These are phyloP conservation scores for Lentithecium fluviatile DNA, from an alignment of 495 filamentous ascomycete species.

Conservation along the genomic window DNA sequence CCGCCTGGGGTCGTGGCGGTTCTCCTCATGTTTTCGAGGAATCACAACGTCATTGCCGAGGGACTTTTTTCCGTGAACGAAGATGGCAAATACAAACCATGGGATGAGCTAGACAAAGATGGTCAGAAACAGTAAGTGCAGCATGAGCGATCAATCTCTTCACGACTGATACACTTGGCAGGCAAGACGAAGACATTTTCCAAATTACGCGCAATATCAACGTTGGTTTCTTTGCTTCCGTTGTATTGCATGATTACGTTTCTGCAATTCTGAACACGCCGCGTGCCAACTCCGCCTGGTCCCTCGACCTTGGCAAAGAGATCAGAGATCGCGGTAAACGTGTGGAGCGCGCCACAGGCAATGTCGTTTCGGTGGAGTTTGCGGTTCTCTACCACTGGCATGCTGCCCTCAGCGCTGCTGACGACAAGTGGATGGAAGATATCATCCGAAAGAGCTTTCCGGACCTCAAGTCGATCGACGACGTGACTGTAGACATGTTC, in stretches of 20 bases:
- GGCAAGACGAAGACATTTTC: conserved; percentile 42
- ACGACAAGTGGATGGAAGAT: conserved; percentile 40
- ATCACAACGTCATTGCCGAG: conserved; percentile 39
- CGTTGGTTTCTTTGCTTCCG: conserved; percentile 39
- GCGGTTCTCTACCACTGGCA: conserved; percentile 43
- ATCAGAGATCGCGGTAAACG: conserved; percentile 34
- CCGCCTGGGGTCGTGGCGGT: conserved; percentile 38
- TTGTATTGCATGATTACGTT: conserved; percentile 40
- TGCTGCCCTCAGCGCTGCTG: conserved; percentile 38
- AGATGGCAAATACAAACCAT: conserved; percentile 37
- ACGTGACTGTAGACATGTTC: conserved; percentile 54
- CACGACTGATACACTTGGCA: neutral
- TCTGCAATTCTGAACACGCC: conserved; percentile 41
- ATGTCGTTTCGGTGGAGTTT: conserved; percentile 42
- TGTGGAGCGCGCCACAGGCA: conserved; percentile 38
- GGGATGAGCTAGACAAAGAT: conserved; percentile 32
- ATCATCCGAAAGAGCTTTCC: conserved; percentile 26
- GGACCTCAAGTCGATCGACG: conserved; percentile 36
- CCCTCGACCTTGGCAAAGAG: conserved; percentile 37
- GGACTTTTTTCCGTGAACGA: conserved; percentile 35
- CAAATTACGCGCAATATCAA: conserved; percentile 41
- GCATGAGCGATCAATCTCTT: neutral
- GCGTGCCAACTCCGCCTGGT: conserved; percentile 39
- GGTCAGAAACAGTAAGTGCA: conserved; percentile 30
- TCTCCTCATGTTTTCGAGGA: conserved; percentile 39